Evolutionary conservation across 352 stramenopile species (phyloP).

Genomic region (Globisporangium spinosum): DNA sequence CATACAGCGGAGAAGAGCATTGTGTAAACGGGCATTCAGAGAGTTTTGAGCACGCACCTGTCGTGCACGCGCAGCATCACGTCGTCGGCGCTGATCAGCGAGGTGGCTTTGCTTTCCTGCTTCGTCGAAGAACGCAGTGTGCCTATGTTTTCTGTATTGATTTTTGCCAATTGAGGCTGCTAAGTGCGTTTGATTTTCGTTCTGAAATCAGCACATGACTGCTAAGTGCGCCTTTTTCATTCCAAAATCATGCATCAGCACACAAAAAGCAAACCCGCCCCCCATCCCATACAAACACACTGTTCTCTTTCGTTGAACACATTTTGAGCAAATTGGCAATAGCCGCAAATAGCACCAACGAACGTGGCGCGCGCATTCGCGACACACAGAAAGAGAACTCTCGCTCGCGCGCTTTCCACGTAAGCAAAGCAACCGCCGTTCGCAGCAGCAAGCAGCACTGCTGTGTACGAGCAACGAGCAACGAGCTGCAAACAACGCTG

Average conservation of each 20-base stretch:
- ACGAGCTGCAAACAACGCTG: background rate
- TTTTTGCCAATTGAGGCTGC: too few relatives aligned
- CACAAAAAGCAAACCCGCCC: background rate
- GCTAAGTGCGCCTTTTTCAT: background rate
- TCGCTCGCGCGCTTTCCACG: background rate
- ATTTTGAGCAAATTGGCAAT: background rate
- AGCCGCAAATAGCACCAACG: background rate
- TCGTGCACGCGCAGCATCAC: slow-evolving; percentile 72
- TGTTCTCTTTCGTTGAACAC: too few relatives aligned
- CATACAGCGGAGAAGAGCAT: background rate
- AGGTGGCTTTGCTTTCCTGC: too few relatives aligned
- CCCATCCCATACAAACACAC: background rate
- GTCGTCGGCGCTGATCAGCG: background rate
- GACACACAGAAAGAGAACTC: background rate
- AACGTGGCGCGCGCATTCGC: background rate
- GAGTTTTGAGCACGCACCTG: slow-evolving; percentile 30
- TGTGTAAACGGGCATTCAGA: background rate
- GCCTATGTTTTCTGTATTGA: too few relatives aligned
- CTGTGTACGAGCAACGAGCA: background rate
- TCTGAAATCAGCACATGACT: background rate
- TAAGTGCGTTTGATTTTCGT: too few relatives aligned
- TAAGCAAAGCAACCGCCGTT: background rate
- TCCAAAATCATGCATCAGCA: background rate
- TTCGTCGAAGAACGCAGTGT: too few relatives aligned
- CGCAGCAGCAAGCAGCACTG: background rate